Evolutionary conservation across 495 filamentous ascomycete genomes (phyloP).

Genomic region (Neurospora tetraspora): DNA sequence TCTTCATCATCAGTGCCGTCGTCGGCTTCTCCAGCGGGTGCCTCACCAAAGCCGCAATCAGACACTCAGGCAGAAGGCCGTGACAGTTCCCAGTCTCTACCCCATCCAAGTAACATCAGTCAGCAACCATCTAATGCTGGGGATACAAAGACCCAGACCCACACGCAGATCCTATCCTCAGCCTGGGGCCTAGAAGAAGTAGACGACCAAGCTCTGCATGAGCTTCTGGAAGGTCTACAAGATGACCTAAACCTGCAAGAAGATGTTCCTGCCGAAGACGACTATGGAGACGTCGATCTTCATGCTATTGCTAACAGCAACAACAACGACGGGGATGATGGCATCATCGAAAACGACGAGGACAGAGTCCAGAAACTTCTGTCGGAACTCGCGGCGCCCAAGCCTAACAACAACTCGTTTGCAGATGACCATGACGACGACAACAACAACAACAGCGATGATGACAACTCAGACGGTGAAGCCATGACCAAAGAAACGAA

Average conservation of each 20-base stretch:
- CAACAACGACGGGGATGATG: neutral
- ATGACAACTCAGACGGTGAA: conserved; percentile 33
- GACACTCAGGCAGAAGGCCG: neutral
- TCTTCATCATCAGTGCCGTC: neutral
- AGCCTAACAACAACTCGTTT: neutral
- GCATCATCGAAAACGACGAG: conserved; percentile 9
- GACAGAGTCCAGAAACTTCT: conserved; percentile 22
- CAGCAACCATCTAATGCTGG: too few species aligned
- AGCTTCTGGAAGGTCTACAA: conserved; percentile 24
- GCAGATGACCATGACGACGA: neutral
- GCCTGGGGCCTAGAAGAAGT: conserved; percentile 12
- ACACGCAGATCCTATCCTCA: neutral
- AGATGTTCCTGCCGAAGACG: conserved; percentile 2
- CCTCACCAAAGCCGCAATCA: neutral
- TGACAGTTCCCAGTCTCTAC: neutral
- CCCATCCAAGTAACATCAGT: too few species aligned
- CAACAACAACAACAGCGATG: neutral
- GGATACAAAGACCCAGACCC: neutral
- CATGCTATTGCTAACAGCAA: neutral
- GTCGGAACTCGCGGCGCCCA: conserved; percentile 8
- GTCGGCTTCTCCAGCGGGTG: neutral
- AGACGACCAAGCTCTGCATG: conserved; percentile 27
- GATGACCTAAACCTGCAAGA: conserved; percentile 9
- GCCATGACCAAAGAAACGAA: conserved; percentile 25
- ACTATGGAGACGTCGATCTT: neutral